Evolutionary conservation across 768 basidiomycete species (phyloP).

Genomic region (Pisolithus orientalis): DNA sequence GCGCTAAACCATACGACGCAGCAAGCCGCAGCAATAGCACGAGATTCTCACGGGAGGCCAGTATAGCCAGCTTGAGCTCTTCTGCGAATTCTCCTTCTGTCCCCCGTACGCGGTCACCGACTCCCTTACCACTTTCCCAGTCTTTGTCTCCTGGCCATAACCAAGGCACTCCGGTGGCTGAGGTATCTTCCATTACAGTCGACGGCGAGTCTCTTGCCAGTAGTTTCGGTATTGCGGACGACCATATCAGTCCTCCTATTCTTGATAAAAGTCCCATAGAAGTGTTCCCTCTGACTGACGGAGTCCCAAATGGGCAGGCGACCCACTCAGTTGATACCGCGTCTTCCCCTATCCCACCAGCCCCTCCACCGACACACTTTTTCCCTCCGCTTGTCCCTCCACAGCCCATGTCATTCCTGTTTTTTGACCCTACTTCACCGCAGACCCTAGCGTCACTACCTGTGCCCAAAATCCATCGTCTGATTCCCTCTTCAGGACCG

Average conservation of each 20-base stretch:
- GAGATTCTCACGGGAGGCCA: slow-evolving; percentile 52
- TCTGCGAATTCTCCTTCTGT: slow-evolving; percentile 40
- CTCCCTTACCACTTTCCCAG: slow-evolving; percentile 19
- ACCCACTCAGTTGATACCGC: slow-evolving; percentile 13
- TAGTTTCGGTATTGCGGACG: slow-evolving; percentile 4
- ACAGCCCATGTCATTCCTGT: slow-evolving; percentile 52
- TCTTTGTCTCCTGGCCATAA: slow-evolving; percentile 9
- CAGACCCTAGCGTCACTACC: slow-evolving; percentile 44
- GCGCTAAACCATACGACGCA: slow-evolving; percentile 67
- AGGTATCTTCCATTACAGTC: background rate
- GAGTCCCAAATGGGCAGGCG: slow-evolving; percentile 10
- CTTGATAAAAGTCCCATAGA: slow-evolving; percentile 3
- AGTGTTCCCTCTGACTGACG: slow-evolving; percentile 13
- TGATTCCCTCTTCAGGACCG: slow-evolving; percentile 80
- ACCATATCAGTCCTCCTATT: slow-evolving; percentile 6
- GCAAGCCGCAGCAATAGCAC: slow-evolving; percentile 23
- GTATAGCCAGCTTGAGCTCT: slow-evolving; percentile 45
- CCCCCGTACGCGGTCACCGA: slow-evolving; percentile 24
- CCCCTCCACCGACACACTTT: slow-evolving; percentile 14
- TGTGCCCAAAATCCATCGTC: slow-evolving; percentile 72
- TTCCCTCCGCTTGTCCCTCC: slow-evolving; percentile 22
- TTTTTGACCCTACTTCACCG: slow-evolving; percentile 49
- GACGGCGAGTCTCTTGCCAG: slow-evolving; percentile 3
- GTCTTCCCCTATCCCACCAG: slow-evolving; percentile 10
- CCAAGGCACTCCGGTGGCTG: slow-evolving; percentile 1